Conservation (phyloP, 2,329 filamentous ascomycete genomes). For the Dryadomyces sulphureus region DNA sequence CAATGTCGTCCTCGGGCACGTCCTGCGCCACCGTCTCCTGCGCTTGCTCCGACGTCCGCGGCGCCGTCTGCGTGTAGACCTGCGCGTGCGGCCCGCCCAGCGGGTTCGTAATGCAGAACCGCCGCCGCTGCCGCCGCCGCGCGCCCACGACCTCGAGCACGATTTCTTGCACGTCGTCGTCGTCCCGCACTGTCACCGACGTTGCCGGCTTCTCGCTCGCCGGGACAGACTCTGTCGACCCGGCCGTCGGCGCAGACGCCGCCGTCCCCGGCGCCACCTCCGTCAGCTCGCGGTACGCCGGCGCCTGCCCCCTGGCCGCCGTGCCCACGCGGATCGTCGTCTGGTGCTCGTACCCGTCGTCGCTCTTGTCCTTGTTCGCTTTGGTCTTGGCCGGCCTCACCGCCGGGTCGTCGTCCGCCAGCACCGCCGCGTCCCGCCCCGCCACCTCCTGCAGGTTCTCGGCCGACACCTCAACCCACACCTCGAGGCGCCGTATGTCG, state of each 20-base stretch:
- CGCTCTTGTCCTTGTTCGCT: too few species aligned
- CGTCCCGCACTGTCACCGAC: neutral
- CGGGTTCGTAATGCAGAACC: constrained; percentile 10
- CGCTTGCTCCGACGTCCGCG: neutral
- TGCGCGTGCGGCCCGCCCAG: neutral
- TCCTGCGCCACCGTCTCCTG: neutral
- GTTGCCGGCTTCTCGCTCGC: neutral
- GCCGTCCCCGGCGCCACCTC: neutral
- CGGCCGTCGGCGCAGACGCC: neutral
- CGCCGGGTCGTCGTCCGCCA: constrained; percentile 4
- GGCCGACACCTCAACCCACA: constrained; percentile 23
- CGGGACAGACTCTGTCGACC: neutral
- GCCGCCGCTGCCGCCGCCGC: neutral
- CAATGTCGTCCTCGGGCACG: neutral
- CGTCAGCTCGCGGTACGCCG: neutral
- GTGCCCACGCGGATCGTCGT: neutral
- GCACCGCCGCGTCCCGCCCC: neutral
- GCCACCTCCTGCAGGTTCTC: neutral
- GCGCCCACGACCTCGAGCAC: neutral
- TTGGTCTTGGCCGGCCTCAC: neutral
- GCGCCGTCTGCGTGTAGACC: neutral
- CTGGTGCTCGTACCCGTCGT: neutral
- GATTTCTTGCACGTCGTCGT: constrained; percentile 2
- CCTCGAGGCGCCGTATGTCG: constrained; percentile 27
- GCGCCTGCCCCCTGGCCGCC: neutral